Conservation (phyloP, 148 eudicot species). For the Fagopyrum tataricum region DNA sequence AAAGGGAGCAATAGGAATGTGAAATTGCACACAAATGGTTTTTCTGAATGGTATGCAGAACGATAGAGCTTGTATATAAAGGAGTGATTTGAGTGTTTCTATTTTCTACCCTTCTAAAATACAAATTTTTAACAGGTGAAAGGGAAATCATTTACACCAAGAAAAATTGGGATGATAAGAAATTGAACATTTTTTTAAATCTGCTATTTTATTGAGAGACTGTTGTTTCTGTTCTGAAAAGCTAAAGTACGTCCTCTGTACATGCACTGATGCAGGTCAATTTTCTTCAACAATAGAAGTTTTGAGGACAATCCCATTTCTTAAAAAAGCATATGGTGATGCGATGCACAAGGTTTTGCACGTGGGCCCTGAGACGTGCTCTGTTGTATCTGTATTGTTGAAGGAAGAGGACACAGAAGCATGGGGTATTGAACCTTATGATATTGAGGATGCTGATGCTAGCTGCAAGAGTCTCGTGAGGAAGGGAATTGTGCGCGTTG, state of each 20-base stretch:
- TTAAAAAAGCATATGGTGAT: conserved; percentile 42
- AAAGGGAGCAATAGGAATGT: neutral
- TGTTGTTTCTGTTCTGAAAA: neutral
- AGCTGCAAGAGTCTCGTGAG: conserved; percentile 34
- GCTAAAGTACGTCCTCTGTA: neutral
- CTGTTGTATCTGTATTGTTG: conserved; percentile 30
- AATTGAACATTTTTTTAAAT: neutral
- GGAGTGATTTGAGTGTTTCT: neutral
- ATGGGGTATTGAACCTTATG: conserved; percentile 51
- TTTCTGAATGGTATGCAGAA: neutral
- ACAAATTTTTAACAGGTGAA: neutral
- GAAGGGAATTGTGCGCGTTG: conserved; percentile 40
- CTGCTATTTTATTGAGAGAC: neutral
- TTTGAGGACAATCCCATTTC: conserved; percentile 30
- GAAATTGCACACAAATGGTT: neutral
- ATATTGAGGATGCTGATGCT: conserved; percentile 37
- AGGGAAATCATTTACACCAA: neutral
- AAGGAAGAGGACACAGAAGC: conserved; percentile 38
- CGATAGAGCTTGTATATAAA: neutral
- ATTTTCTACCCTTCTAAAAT: neutral
- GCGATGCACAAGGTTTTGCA: conserved; percentile 43
- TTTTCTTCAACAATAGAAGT: conserved; percentile 37
- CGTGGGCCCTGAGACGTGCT: conserved; percentile 45
- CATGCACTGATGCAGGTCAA: conserved; percentile 22
- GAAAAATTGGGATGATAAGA: neutral